phyloP scores from a whole-genome alignment of 129 eudicot genomes.

The Oenanthe sinensis region DNA sequence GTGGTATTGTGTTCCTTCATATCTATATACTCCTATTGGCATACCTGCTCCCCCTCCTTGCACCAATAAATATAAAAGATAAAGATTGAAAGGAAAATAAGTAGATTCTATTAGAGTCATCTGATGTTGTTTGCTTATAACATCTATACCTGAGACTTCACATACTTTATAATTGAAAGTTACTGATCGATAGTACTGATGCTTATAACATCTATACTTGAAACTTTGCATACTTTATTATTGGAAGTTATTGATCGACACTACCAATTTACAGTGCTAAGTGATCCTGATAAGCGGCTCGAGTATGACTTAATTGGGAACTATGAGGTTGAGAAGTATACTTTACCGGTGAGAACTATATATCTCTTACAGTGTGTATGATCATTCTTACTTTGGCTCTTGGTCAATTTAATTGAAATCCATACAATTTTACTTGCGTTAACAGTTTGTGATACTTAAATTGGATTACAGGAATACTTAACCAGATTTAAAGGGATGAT shows the following conservation, averaged over 20 bases:
- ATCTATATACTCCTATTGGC: not conserved
- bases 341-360: constrained; percentile 32
- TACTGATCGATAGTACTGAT: not conserved
- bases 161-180: not conserved
- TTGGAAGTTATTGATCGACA: not conserved
- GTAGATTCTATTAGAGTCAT: not conserved
- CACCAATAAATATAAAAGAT: not conserved
- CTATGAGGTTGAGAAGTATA: constrained; percentile 44
- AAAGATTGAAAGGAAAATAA: not conserved
- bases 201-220: not conserved
- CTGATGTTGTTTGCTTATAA: not conserved
- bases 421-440: not conserved
- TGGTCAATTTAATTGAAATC: not conserved
- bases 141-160: not conserved
- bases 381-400: not conserved
- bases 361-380: not conserved
- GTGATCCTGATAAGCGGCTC: constrained; percentile 46
- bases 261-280: constrained; percentile 29
- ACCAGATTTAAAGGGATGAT: constrained; percentile 58
- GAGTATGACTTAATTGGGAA: constrained; percentile 48
- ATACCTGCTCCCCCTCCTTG: not conserved
- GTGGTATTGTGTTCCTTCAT: not conserved
- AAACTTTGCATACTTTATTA: not conserved
- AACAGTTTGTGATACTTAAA: not conserved
- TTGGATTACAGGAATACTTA: constrained; percentile 37